Percentiles rank a stretch among this genome's conserved stretches.
phyloP scores from a whole-genome alignment of 352 stramenopile genomes.

The Phytophthora brassicae region DNA sequence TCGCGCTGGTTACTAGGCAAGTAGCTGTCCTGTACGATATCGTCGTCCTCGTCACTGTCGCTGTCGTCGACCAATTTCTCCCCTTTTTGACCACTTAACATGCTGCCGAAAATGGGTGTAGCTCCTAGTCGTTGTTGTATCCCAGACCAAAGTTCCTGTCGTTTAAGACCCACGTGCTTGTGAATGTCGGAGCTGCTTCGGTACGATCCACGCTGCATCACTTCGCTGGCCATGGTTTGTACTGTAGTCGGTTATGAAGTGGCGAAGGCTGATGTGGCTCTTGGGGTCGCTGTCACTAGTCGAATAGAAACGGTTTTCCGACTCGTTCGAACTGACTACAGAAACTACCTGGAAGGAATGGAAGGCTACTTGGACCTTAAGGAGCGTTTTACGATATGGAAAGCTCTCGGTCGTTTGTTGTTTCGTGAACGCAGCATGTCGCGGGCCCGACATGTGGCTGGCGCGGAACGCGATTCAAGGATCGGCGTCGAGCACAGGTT shows the following conservation, averaged over 20 bases:
- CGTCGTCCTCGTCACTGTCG: conserved; percentile 20
- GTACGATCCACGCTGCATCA: conserved; percentile 20
- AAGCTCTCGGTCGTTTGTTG: conserved; percentile 6
- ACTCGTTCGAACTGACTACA: conserved; percentile 26
- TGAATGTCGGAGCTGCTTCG: conserved; percentile 10
- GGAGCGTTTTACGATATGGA: conserved; percentile 1
- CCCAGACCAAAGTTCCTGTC: conserved; percentile 32
- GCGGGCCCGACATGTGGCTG: conserved; percentile 13
- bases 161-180: conserved; percentile 23
- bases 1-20: conserved; percentile 19
- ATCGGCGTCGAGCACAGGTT: conserved; percentile 16
- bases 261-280: not conserved
- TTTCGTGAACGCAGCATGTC: conserved; percentile 20
- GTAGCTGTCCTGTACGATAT: conserved; percentile 29
- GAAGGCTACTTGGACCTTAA: not conserved
- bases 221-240: conserved; percentile 22
- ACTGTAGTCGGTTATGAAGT: not conserved
- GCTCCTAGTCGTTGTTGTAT: conserved; percentile 25
- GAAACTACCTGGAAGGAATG: not conserved
- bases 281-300: conserved; percentile 17
- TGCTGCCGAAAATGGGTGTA: conserved; percentile 20
- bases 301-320: conserved; percentile 10
- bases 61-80: conserved; percentile 15
- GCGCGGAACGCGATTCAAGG: conserved; percentile 13
- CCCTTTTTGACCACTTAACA: conserved; percentile 23